Evolutionary conservation across 495 filamentous ascomycete genomes (phyloP).

Genomic region (Haplographium delicatum): DNA sequence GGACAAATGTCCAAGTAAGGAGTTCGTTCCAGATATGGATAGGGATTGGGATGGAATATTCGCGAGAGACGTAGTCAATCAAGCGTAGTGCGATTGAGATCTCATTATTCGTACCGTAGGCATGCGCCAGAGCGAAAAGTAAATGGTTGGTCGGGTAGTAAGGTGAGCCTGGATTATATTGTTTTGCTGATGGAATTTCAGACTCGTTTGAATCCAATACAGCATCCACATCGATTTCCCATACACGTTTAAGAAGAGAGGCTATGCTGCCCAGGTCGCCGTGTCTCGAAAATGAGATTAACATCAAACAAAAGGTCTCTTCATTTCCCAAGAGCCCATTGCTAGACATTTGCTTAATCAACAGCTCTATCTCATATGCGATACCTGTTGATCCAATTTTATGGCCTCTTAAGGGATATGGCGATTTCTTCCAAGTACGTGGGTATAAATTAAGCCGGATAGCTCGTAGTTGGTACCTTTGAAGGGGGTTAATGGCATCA

Average conservation of each 20-base stretch:
- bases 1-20: slow-evolving; percentile 54
- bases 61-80: slow-evolving; percentile 51
- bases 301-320: slow-evolving; percentile 50
- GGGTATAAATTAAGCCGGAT: slow-evolving; percentile 32
- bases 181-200: slow-evolving; percentile 25
- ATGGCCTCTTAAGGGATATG: slow-evolving; percentile 7
- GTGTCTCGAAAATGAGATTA: slow-evolving; percentile 51
- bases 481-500: slow-evolving; percentile 22
- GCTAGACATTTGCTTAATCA: slow-evolving; percentile 48
- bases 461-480: slow-evolving; percentile 38
- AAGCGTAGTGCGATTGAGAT: slow-evolving; percentile 46
- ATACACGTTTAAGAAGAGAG: slow-evolving; percentile 45
- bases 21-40: slow-evolving; percentile 50
- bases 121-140: slow-evolving; percentile 53
- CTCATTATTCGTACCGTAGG: slow-evolving; percentile 52
- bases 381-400: slow-evolving; percentile 9
- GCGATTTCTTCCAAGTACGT: slow-evolving; percentile 20
- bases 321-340: slow-evolving; percentile 43
- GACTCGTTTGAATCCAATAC: slow-evolving; percentile 20
- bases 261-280: slow-evolving; percentile 44
- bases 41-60: slow-evolving; percentile 48
- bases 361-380: slow-evolving; percentile 2
- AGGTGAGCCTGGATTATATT: slow-evolving; percentile 41
- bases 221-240: slow-evolving; percentile 50
- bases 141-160: slow-evolving; percentile 49